Percentiles rank a stretch among this genome's conserved stretches.
These are phyloP conservation scores for Picea glauca DNA, from an alignment of 75 land plant genomes.

Conservation along the genomic window DNA sequence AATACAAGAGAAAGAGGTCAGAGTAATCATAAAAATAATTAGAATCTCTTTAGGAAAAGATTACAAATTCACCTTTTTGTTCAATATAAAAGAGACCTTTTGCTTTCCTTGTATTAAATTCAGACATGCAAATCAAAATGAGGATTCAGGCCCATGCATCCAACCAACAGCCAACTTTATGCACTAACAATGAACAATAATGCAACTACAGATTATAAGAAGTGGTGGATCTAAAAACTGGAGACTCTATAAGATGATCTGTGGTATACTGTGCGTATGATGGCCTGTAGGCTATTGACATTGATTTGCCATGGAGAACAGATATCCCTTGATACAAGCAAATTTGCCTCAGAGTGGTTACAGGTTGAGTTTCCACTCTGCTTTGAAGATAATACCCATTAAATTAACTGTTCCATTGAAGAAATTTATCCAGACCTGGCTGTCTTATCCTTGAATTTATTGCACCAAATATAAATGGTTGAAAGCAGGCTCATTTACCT, in stretches of 20 bases:
- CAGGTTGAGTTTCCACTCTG: not conserved
- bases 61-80: too few species aligned
- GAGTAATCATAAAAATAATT: too few species aligned
- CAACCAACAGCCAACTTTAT: too few species aligned
- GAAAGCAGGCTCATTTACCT: conserved; percentile 18
- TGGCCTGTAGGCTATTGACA: too few species aligned
- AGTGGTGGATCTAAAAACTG: not conserved
- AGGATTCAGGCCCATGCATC: too few species aligned
- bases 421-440: not conserved
- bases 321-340: not conserved
- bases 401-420: not conserved
- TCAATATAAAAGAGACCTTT: too few species aligned
- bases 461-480: not conserved
- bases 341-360: not conserved
- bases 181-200: too few species aligned
- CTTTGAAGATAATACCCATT: not conserved
- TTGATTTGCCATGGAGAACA: not conserved
- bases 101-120: too few species aligned
- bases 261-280: not conserved
- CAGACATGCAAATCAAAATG: too few species aligned
- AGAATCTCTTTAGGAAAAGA: too few species aligned
- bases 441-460: not conserved
- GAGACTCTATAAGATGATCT: not conserved
- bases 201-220: too few species aligned
- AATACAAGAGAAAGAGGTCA: too few species aligned